Base-by-base conservation (phyloP, 2,329 filamentous ascomycete species). In the Aspergillus neoniger region DNA sequence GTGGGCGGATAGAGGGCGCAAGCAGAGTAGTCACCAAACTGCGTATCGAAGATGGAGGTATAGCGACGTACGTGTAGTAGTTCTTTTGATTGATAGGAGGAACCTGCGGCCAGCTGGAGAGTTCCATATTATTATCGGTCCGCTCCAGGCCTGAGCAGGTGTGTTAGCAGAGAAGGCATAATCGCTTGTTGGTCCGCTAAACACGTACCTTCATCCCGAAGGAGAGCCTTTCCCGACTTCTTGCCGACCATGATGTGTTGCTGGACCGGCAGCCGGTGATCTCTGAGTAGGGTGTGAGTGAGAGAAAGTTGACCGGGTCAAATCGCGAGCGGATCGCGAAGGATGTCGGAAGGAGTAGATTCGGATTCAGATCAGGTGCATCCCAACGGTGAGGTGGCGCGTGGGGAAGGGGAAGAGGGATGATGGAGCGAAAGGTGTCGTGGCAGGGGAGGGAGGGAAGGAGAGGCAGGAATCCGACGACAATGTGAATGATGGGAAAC, bases 1-100 rank as follows among this genome's bases (percentile, higher is more conserved):
- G 5, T 30, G 6, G n/a, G 28, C 12, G 15, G 9, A 14, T 41
- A n/a, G n/a, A 23, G 41, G 2, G 47, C 19, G 2, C 10, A 52
- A 38, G 17, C 23, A 4, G 1, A 8, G 23, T 23, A 49, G 41
- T 23, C 15, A 21, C 41, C 23, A 0, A 4, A 44, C 12, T 10
- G 41, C 19, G 19, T 21, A 44, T 44, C 10, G 2, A 21, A 21
- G 7, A 38, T 19, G 28, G 6, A 23, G 32, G 36, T 12, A 19
- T 15, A 5, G 32, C 14, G 21, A 81, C 88, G 63, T 83, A 95
- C 91, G 93, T 96, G 77, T 97, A 97, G 78, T 99, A 99, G 77
- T 99, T 99, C 82, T 99, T 99, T 77, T 99, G 95, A 75, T 99
- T 99, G 79, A 99, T 99, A 70, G 95, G 91, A 47, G 86, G 85